Conservation (phyloP, 192 early-diverging fungal genomes). For the Backusella liffmaniae region DNA sequence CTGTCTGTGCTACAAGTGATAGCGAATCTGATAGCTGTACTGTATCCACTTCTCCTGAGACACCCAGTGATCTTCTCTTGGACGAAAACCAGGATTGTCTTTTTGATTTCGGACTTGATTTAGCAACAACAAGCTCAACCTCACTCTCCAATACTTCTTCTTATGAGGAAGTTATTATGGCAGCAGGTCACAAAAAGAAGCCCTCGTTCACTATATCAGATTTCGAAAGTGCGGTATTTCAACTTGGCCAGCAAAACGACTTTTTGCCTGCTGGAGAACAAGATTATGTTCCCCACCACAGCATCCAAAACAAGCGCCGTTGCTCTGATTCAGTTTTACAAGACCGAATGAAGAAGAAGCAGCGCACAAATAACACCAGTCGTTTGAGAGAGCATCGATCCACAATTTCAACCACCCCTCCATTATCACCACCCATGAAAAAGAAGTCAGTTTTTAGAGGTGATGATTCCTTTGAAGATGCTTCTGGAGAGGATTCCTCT, state of each 20-base stretch:
- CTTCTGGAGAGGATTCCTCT: constrained; percentile 22
- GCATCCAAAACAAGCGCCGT: not conserved
- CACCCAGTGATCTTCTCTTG: constrained; percentile 22
- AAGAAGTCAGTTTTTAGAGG: not conserved
- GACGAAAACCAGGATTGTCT: constrained; percentile 13
- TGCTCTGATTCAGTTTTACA: constrained; percentile 15
- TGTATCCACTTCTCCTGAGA: constrained; percentile 19
- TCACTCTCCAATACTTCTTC: not conserved
- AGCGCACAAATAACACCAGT: not conserved
- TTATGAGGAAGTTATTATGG: constrained; percentile 14
- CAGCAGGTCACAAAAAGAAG: constrained; percentile 15
- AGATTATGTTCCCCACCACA: not conserved
- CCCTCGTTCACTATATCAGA: not conserved
- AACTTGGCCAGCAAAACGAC: not conserved
- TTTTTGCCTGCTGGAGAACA: not conserved
- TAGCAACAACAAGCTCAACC: not conserved
- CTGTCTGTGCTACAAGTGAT: constrained; percentile 15
- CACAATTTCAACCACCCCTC: not conserved
- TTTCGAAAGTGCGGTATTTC: not conserved
- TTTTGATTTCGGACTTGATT: constrained; percentile 22
- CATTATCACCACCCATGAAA: not conserved
- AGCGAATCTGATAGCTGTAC: constrained; percentile 19
- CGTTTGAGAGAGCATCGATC: constrained; percentile 1
- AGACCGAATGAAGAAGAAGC: constrained; percentile 13
- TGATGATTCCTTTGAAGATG: constrained; percentile 16